phyloP scores from a whole-genome alignment of 129 eudicot species.

The Tanacetum coccineum region DNA sequence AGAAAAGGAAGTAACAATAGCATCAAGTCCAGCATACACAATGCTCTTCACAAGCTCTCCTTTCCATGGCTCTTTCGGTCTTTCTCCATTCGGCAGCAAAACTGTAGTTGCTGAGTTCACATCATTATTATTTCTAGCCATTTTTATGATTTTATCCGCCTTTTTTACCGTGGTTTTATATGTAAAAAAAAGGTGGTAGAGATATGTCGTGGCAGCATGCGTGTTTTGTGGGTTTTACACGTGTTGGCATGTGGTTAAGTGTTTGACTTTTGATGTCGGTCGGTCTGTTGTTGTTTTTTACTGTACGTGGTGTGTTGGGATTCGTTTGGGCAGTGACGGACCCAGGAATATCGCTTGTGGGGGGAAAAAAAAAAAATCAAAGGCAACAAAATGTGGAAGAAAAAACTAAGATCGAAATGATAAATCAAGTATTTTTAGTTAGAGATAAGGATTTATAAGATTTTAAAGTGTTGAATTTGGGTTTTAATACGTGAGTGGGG shows the following conservation, averaged over 20 bases:
- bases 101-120: too few species aligned
- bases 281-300: too few species aligned
- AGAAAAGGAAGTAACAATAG: slow-evolving; percentile 70
- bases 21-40: slow-evolving; percentile 72
- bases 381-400: too few species aligned
- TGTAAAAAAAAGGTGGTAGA: slow-evolving; percentile 4
- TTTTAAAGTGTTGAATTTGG: too few species aligned
- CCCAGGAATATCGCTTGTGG: too few species aligned
- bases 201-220: slow-evolving; percentile 37
- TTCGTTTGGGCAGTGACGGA: too few species aligned
- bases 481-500: too few species aligned
- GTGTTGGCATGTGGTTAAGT: not conserved
- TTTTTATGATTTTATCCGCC: not conserved
- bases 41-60: slow-evolving; percentile 79
- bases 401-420: too few species aligned
- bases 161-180: slow-evolving; percentile 7
- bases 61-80: slow-evolving; percentile 74
- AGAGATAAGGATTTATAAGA: too few species aligned
- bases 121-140: slow-evolving; percentile 25
- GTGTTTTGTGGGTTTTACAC: slow-evolving; percentile 24
- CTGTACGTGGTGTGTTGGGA: slow-evolving; percentile 1
- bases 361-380: too few species aligned
- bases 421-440: too few species aligned
- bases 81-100: not conserved
- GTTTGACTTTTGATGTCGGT: not conserved